phyloP scores from a whole-genome alignment of 2,329 filamentous ascomycete species.

The Cadophora sp. region DNA sequence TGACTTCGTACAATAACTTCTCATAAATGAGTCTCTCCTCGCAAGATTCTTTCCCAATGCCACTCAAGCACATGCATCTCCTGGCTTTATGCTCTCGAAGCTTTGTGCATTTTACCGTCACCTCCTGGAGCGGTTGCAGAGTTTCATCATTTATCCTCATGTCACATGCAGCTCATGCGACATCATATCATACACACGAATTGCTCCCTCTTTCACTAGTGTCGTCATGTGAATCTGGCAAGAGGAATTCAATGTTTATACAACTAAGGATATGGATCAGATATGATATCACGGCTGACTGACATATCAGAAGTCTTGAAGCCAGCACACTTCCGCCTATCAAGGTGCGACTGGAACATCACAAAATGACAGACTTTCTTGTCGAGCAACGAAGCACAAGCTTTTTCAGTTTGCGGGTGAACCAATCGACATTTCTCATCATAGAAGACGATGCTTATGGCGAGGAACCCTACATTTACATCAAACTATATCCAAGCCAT shows the following conservation, averaged over 20 bases:
- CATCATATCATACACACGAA: not conserved
- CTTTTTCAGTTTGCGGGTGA: slow-evolving; percentile 48
- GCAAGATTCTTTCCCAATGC: not conserved
- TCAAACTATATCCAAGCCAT: slow-evolving; percentile 48
- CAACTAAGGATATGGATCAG: not conserved
- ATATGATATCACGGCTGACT: not conserved
- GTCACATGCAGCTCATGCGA: not conserved
- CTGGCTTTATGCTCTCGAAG: not conserved
- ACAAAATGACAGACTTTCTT: not conserved
- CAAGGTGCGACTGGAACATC: not conserved
- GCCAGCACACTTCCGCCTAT: not conserved
- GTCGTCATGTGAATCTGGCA: not conserved
- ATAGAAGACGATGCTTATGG: slow-evolving; percentile 51
- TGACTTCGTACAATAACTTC: not conserved
- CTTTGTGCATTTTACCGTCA: slow-evolving; percentile 8
- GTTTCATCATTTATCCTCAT: slow-evolving; percentile 10
- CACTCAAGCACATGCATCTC: not conserved
- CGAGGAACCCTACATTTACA: slow-evolving; percentile 55
- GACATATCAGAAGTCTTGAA: not conserved
- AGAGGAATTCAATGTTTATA: not conserved
- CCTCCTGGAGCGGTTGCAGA: not conserved
- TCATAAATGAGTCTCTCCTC: not conserved
- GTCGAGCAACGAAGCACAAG: slow-evolving; percentile 30
- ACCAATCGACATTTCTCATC: slow-evolving; percentile 52
- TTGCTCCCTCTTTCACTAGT: not conserved